Percentiles rank a stretch among this genome's conserved stretches.
Conservation (phyloP, 164 flowering plant genomes). For the Brasenia schreberi region DNA sequence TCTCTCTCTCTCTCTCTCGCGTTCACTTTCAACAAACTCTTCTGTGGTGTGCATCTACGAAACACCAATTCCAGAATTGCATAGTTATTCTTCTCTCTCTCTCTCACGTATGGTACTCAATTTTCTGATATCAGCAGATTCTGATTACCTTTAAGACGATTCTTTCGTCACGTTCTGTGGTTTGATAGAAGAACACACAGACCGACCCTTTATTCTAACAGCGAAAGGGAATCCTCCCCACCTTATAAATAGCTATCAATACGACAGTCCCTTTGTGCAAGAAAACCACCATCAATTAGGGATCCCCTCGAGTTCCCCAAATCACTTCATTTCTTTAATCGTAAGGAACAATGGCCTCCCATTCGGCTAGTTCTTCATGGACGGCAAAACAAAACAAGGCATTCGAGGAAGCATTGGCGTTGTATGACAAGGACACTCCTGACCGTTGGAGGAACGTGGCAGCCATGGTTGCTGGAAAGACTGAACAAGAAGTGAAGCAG, state of each 20-base stretch:
- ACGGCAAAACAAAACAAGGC: conserved; percentile 8
- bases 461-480: conserved; percentile 7
- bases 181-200: too few species aligned
- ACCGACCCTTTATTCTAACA: not conserved
- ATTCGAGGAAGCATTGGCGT: conserved; percentile 10
- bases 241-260: not conserved
- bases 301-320: too few species aligned
- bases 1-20: too few species aligned
- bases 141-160: not conserved
- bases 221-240: not conserved
- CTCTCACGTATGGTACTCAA: not conserved
- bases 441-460: conserved; percentile 14
- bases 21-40: too few species aligned
- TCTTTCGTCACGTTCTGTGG: not conserved
- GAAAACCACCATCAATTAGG: not conserved
- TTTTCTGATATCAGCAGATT: not conserved
- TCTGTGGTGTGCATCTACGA: too few species aligned
- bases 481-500: conserved; percentile 11
- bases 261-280: not conserved
- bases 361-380: conserved; percentile 7
- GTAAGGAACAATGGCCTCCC: conserved; percentile 6
- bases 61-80: too few species aligned
- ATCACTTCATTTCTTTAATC: too few species aligned
- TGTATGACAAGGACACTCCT: conserved; percentile 13
- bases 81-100: too few species aligned